Conservation (phyloP, 768 basidiomycete species). For the Leccinum obscurum region DNA sequence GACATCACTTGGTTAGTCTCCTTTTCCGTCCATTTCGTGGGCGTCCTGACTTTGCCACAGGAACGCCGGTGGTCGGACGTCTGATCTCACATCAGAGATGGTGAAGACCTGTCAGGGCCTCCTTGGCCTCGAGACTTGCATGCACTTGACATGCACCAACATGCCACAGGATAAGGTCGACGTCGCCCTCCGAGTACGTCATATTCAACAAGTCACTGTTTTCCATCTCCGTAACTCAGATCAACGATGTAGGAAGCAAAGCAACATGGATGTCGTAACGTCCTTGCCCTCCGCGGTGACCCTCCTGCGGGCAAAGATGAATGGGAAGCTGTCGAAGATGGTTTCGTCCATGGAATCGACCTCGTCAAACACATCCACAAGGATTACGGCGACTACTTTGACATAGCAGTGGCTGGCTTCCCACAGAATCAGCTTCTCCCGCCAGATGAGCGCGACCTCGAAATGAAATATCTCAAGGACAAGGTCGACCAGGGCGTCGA, state of each 20-base stretch:
- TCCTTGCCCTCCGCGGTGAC: constrained; percentile 91
- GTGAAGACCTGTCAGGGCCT: constrained; percentile 92
- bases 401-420: constrained; percentile 92
- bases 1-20: constrained; percentile 87
- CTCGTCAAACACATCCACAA: constrained; percentile 86
- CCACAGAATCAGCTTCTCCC: constrained; percentile 79
- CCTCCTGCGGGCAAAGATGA: constrained; percentile 86
- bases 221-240: constrained; percentile 5
- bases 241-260: constrained; percentile 75
- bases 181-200: constrained; percentile 77
- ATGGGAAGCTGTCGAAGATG: constrained; percentile 91
- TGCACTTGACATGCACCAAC: constrained; percentile 99
- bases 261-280: constrained; percentile 83
- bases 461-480: constrained; percentile 84
- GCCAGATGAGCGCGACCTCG: constrained; percentile 69
- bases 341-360: constrained; percentile 89
- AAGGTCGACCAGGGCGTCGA: constrained; percentile 88
- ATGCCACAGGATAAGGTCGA: constrained; percentile 98
- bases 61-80: constrained; percentile 96
- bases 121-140: constrained; percentile 95
- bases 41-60: constrained; percentile 39
- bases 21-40: constrained; percentile 3
- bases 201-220: constrained; percentile 3
- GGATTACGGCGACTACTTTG: constrained; percentile 89
- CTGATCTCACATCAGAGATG: constrained; percentile 90